phyloP scores from a whole-genome alignment of 345 rosid genomes.

The Pugionium cornutum region DNA sequence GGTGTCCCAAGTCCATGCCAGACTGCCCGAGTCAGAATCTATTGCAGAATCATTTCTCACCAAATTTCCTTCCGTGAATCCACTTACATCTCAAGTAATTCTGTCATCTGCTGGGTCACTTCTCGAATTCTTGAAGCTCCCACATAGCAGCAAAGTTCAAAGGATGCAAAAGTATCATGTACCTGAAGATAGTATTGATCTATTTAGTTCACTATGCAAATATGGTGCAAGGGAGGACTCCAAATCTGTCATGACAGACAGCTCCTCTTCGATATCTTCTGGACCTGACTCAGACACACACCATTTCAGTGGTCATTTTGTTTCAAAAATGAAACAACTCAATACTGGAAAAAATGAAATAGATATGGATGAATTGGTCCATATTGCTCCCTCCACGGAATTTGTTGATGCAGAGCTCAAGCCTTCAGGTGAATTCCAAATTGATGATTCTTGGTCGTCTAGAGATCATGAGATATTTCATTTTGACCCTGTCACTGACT shows the following conservation, averaged over 20 bases:
- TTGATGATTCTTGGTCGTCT: conserved; percentile 45
- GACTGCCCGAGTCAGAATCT: conserved; percentile 85
- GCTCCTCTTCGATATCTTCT: conserved; percentile 87
- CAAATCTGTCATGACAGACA: conserved; percentile 84
- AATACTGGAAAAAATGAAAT: conserved; percentile 40
- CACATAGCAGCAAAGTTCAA: conserved; percentile 54
- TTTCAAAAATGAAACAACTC: conserved; percentile 45
- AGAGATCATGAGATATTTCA: conserved; percentile 47
- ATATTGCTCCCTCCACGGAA: conserved; percentile 43
- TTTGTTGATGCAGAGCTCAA: conserved; percentile 40
- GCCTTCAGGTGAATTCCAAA: conserved; percentile 42
- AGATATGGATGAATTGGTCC: conserved; percentile 47
- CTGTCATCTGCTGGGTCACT: conserved; percentile 63
- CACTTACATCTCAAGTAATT: conserved; percentile 81
- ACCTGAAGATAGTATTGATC: conserved; percentile 69
- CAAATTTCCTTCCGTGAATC: conserved; percentile 87
- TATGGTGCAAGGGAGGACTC: conserved; percentile 91
- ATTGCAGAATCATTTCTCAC: conserved; percentile 87
- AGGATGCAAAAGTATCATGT: conserved; percentile 55
- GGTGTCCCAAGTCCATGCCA: conserved; percentile 48
- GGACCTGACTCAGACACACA: conserved; percentile 62
- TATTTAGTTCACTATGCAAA: conserved; percentile 66
- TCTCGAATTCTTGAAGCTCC: conserved; percentile 64
- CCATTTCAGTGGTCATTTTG: conserved; percentile 46
- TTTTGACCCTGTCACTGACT: conserved; percentile 45